Base-by-base conservation (phyloP, 2,329 filamentous ascomycete species). In the Hypocrella siamensis region DNA sequence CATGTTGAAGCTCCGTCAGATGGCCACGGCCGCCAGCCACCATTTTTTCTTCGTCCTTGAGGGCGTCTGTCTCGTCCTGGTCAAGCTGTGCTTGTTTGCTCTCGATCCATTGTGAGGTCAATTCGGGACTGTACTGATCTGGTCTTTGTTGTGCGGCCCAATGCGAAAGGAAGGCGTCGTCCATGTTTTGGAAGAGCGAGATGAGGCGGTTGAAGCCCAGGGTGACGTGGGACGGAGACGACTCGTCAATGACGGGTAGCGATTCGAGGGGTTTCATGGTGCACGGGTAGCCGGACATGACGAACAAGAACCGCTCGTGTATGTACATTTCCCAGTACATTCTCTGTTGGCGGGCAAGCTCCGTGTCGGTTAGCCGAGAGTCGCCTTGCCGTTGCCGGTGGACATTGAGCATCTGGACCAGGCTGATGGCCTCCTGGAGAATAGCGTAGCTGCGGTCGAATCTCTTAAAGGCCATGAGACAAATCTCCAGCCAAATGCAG, bases 401-500 rank as follows among this genome's bases (percentile, higher is more conserved):
- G 14, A 63, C 52, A 9, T 58, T 53, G 7, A 61, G 42, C 44
- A 60, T 47, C 42, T 67, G 49, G 30, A 61, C 45, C 47, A 60
- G 49, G 32, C 52, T 49, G 34, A 62, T 58, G 10, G 57, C 58
- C 38, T 69, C 63, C 4, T 63, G 54, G 28, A 70, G 56, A 32
- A 63, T 57, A 41, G 56, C 49, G 28, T 66, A 63, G 5, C 60
- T 59, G 22, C 60, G 53, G 32, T 67, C 61, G 35, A 53, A 53
- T 18, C 58, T 55, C 28, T 58, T 54, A 17, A 65, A 52, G 5
- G 54, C 56, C 54, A 67, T 61, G 31, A 64, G 51, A 42, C 56
- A 61, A 35, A 66, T 66, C 38, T 68, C 60, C 26, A 67, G 56
- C 39, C 65, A 68, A 30, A 67, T 48, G 17, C 55, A 60, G 17